A percentile compares a stretch with the other conserved stretches of the same genome.
Evolutionary conservation across 2,329 filamentous ascomycete genomes (phyloP).

Genomic region (Coniosporium tulheliwenetii): DNA sequence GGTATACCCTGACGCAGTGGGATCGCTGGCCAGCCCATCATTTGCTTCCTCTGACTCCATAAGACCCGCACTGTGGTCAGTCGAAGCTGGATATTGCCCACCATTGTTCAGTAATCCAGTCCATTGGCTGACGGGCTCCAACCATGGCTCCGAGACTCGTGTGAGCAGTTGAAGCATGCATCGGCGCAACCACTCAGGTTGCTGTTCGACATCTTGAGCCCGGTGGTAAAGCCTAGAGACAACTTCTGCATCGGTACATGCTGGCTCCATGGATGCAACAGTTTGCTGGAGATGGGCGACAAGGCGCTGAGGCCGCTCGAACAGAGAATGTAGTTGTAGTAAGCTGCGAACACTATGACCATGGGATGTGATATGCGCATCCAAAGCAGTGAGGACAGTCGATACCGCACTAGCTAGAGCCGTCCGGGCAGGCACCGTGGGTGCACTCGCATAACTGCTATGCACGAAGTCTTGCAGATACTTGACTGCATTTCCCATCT

Average conservation of each 20-base stretch:
- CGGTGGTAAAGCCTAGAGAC: slow-evolving; percentile 19
- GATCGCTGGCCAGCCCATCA: slow-evolving; percentile 24
- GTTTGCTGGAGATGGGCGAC: slow-evolving; percentile 37
- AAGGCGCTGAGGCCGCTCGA: slow-evolving; percentile 33
- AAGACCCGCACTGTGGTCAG: neutral
- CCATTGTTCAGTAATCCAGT: slow-evolving; percentile 45
- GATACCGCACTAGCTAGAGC: slow-evolving; percentile 25
- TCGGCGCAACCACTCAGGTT: slow-evolving; percentile 42
- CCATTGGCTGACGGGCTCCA: slow-evolving; percentile 56
- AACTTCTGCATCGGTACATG: slow-evolving; percentile 20
- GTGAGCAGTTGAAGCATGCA: slow-evolving; percentile 53
- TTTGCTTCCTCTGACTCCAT: slow-evolving; percentile 5
- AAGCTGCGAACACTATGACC: slow-evolving; percentile 15
- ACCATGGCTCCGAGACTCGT: slow-evolving; percentile 48
- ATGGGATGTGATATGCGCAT: slow-evolving; percentile 19
- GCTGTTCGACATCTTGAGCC: slow-evolving; percentile 40
- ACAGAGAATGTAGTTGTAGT: slow-evolving; percentile 23
- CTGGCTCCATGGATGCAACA: slow-evolving; percentile 28
- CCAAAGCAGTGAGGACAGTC: slow-evolving; percentile 22
- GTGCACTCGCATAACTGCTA: slow-evolving; percentile 16
- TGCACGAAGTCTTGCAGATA: slow-evolving; percentile 20
- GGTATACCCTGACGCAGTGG: slow-evolving; percentile 43
- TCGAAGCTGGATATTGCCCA: too few relatives aligned
- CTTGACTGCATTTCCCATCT: slow-evolving; percentile 19
- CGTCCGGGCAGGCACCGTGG: slow-evolving; percentile 21